These are phyloP conservation scores for Pezicula carpinea DNA, from an alignment of 2,329 filamentous ascomycete species.

Conservation along the genomic window DNA sequence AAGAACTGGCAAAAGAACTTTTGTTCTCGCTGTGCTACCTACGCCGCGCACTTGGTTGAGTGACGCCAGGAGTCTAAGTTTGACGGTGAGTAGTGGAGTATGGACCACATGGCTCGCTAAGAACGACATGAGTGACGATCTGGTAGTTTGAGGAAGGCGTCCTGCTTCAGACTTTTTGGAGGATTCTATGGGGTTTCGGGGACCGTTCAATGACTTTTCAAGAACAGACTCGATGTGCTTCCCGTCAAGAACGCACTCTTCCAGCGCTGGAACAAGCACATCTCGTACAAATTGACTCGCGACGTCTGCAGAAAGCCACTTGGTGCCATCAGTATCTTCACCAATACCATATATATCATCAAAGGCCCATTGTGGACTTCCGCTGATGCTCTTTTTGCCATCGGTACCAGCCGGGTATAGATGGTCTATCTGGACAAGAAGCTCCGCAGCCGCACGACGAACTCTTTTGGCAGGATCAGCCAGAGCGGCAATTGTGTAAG, in stretches of 20 bases:
- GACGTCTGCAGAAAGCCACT: slow-evolving; percentile 55
- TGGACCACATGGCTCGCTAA: slow-evolving; percentile 67
- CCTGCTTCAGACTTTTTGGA: slow-evolving; percentile 40
- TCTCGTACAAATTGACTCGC: slow-evolving; percentile 57
- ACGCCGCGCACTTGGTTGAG: slow-evolving; percentile 71
- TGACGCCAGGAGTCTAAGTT: slow-evolving; percentile 65
- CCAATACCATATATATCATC: slow-evolving; percentile 59
- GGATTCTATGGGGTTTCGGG: slow-evolving; percentile 34
- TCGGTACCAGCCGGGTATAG: slow-evolving; percentile 38
- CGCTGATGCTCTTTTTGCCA: slow-evolving; percentile 35
- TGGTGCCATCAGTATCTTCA: slow-evolving; percentile 39
- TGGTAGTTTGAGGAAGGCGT: slow-evolving; percentile 51
- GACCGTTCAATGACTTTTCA: slow-evolving; percentile 53
- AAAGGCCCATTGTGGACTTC: slow-evolving; percentile 51
- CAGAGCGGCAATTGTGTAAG: slow-evolving; percentile 72
- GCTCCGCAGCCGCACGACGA: slow-evolving; percentile 67
- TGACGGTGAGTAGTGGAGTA: slow-evolving; percentile 65
- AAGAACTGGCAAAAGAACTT: slow-evolving; percentile 71
- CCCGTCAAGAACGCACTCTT: slow-evolving; percentile 81
- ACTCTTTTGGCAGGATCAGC: slow-evolving; percentile 72
- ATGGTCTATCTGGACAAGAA: slow-evolving; percentile 53
- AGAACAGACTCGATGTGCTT: slow-evolving; percentile 64
- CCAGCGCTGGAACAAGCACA: slow-evolving; percentile 68
- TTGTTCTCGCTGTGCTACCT: slow-evolving; percentile 63
- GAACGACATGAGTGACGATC: slow-evolving; percentile 64